These are phyloP conservation scores for Sclerotinia trifoliorum DNA, from an alignment of 2,329 filamentous ascomycete species.

Conservation along the genomic window DNA sequence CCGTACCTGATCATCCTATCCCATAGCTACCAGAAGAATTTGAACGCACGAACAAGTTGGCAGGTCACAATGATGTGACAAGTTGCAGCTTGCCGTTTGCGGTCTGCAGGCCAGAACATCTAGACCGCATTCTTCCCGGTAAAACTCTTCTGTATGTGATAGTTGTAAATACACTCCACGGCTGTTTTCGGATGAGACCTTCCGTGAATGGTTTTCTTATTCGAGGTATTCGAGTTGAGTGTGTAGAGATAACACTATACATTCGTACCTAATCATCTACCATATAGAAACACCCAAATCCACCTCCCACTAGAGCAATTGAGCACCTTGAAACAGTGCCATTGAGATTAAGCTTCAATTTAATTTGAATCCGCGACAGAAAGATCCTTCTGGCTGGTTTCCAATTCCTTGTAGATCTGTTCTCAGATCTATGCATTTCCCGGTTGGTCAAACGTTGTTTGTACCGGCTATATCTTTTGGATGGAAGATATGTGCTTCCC, in stretches of 20 bases:
- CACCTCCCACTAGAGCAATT: neutral
- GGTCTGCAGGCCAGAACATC: neutral
- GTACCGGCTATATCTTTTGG: neutral
- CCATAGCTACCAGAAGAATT: neutral
- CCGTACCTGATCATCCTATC: neutral
- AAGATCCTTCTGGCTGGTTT: slow-evolving; percentile 8
- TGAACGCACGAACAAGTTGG: neutral
- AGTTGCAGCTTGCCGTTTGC: neutral
- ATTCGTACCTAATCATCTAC: neutral
- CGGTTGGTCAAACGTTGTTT: slow-evolving; percentile 8
- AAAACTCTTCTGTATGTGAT: neutral
- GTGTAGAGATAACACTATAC: neutral
- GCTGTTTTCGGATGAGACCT: neutral
- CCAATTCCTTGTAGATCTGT: slow-evolving; percentile 19
- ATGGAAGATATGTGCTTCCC: neutral
- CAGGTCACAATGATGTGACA: neutral
- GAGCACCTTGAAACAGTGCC: neutral
- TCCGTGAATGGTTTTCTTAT: neutral
- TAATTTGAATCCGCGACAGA: slow-evolving; percentile 3
- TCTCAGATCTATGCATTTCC: slow-evolving; percentile 5
- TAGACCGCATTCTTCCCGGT: neutral
- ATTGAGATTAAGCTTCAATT: neutral
- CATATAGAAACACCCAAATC: neutral
- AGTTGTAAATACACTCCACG: neutral
- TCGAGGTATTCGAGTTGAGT: neutral